Conservation (phyloP, 2,329 filamentous ascomycete genomes). For the Colletotrichum magnum region DNA sequence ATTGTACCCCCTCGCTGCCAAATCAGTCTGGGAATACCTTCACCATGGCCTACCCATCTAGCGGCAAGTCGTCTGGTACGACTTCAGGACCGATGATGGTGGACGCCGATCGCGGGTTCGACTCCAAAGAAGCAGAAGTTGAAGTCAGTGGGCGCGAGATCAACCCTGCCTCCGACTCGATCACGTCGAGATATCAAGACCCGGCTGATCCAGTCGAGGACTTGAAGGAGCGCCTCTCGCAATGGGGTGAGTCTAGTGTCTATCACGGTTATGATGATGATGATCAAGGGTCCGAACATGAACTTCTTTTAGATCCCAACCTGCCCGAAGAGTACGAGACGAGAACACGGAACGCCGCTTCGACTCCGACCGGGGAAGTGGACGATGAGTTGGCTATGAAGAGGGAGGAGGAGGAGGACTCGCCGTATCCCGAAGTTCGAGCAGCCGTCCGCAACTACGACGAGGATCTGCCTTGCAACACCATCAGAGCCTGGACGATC, state of each 20-base stretch:
- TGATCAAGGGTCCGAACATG: constrained; percentile 66
- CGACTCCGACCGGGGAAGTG: constrained; percentile 43
- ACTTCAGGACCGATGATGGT: constrained; percentile 41
- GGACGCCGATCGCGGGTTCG: constrained; percentile 46
- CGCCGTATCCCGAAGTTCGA: constrained; percentile 76
- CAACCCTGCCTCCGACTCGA: constrained; percentile 41
- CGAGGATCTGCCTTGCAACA: constrained; percentile 76
- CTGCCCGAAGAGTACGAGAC: constrained; percentile 60
- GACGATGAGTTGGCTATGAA: constrained; percentile 51
- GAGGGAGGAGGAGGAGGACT: constrained; percentile 66
- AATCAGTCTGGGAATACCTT: constrained; percentile 38
- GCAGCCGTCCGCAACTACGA: constrained; percentile 76
- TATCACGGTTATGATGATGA: constrained; percentile 56
- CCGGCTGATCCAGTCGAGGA: constrained; percentile 47
- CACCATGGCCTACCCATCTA: constrained; percentile 50
- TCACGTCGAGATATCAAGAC: constrained; percentile 39
- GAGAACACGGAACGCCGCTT: constrained; percentile 43
- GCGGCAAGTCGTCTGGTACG: constrained; percentile 52
- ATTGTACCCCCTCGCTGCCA: constrained; percentile 33
- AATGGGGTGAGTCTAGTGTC: constrained; percentile 58
- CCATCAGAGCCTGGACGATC: constrained; percentile 75
- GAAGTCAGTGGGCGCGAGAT: constrained; percentile 50
- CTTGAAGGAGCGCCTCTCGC: constrained; percentile 54
- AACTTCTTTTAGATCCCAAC: constrained; percentile 70
- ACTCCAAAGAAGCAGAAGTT: constrained; percentile 46